Conservation (phyloP, 106 monocot species). For the Platanthera guangdongensis region DNA sequence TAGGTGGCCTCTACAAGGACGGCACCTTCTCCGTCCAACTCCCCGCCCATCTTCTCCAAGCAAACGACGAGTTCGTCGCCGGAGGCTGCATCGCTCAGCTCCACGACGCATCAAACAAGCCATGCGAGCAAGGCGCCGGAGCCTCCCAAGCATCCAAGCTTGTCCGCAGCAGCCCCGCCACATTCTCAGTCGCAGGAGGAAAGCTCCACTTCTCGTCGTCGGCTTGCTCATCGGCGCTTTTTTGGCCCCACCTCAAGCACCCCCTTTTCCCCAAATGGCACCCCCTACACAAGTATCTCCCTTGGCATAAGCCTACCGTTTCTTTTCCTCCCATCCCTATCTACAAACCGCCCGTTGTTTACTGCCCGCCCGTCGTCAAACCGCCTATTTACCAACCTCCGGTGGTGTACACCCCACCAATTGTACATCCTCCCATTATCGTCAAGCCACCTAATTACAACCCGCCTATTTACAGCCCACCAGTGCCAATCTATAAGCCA, state of each 20-base stretch:
- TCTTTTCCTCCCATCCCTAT: slow-evolving; percentile 1
- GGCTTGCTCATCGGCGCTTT: not conserved
- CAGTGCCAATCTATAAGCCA: not conserved
- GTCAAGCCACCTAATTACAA: not conserved
- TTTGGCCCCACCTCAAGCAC: not conserved
- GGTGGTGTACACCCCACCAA: not conserved
- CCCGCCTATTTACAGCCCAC: not conserved
- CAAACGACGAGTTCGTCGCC: not conserved
- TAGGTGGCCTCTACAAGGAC: not conserved
- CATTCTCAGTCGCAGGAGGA: not conserved
- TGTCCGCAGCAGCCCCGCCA: not conserved
- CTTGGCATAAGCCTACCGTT: not conserved
- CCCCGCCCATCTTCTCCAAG: not conserved
- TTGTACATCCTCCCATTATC: not conserved
- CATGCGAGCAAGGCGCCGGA: not conserved
- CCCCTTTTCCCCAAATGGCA: slow-evolving; percentile 1
- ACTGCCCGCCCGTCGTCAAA: not conserved
- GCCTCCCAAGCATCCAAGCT: not conserved
- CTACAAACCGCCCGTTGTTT: not conserved
- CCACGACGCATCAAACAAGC: slow-evolving; percentile 1
- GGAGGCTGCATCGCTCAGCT: slow-evolving; percentile 5
- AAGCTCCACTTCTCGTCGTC: slow-evolving; percentile 6
- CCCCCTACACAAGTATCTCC: slow-evolving; percentile 3
- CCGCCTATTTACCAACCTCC: not conserved
- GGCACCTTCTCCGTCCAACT: not conserved